Evolutionary conservation across 305 asterid genomes (phyloP).

Genomic region (Solanum hybrid): DNA sequence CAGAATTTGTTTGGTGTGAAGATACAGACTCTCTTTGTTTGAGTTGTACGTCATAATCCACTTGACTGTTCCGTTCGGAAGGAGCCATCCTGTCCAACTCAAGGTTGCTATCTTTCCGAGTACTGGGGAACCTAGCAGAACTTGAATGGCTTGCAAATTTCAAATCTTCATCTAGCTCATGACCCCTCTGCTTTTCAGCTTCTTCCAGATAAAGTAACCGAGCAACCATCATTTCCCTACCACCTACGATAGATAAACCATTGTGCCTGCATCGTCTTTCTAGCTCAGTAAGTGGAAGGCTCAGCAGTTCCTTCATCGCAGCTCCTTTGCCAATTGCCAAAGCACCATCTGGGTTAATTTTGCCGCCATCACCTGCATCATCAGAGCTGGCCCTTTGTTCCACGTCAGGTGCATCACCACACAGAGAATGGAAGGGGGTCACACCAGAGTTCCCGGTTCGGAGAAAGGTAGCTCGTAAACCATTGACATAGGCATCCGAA

Average conservation of each 20-base stretch:
- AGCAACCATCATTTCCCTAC: constrained; percentile 94
- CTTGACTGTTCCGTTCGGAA: constrained; percentile 38
- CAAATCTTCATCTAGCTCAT: constrained; percentile 62
- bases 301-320: constrained; percentile 68
- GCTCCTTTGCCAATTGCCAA: constrained; percentile 93
- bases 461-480: constrained; percentile 87
- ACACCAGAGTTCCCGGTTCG: constrained; percentile 82
- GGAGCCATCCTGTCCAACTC: constrained; percentile 38
- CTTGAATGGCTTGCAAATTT: constrained; percentile 51
- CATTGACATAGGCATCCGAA: constrained; percentile 88
- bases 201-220: constrained; percentile 87
- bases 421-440: constrained; percentile 70
- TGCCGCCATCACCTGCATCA: constrained; percentile 36
- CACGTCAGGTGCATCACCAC: constrained; percentile 84
- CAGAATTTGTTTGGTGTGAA: constrained; percentile 23
- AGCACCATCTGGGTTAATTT: constrained; percentile 68
- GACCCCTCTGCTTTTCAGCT: constrained; percentile 81
- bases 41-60: constrained; percentile 34
- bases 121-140: constrained; percentile 43
- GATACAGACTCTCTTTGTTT: constrained; percentile 35
- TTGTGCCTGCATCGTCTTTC: constrained; percentile 92
- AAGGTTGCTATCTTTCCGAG: constrained; percentile 35
- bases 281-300: constrained; percentile 67
- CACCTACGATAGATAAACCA: constrained; percentile 86
- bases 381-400: constrained; percentile 51